These are phyloP conservation scores for Fusarium denticulatum DNA, from an alignment of 2,329 filamentous ascomycete genomes.

Conservation along the genomic window DNA sequence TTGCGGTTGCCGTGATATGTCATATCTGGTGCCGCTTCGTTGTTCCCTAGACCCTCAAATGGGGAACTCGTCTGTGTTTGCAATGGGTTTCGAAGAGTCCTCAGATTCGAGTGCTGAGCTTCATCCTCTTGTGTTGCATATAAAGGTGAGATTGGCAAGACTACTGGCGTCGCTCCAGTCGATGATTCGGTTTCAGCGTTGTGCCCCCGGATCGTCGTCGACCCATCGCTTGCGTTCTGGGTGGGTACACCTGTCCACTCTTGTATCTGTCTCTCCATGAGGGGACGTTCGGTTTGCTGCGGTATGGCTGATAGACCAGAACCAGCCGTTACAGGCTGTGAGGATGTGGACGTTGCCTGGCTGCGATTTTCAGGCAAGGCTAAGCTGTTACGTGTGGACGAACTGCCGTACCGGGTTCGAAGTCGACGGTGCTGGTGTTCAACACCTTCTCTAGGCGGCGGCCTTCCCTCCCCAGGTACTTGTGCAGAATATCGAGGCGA, in stretches of 20 bases:
- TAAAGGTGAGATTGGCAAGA: conserved; percentile 25
- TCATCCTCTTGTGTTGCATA: conserved; percentile 9
- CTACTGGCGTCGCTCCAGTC: conserved; percentile 9
- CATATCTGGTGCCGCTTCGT: conserved; percentile 10
- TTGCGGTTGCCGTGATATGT: conserved; percentile 19
- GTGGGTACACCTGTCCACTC: conserved; percentile 2
- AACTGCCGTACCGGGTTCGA: conserved; percentile 40
- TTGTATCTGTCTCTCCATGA: conserved; percentile 1
- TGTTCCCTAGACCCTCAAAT: conserved; percentile 5
- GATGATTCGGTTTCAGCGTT: neutral
- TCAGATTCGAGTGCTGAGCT: neutral
- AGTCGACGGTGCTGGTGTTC: conserved; percentile 46
- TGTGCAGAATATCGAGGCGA: conserved; percentile 21
- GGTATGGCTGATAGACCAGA: conserved; percentile 9
- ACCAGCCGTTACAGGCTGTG: conserved; percentile 1
- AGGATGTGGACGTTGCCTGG: neutral
- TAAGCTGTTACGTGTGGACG: conserved; percentile 6
- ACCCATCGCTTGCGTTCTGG: neutral
- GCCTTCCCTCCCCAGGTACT: conserved; percentile 37
- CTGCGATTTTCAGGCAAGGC: conserved; percentile 2
- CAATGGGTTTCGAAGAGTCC: conserved; percentile 22
- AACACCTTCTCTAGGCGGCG: conserved; percentile 42
- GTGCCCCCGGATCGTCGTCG: neutral
- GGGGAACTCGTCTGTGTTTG: conserved; percentile 7
- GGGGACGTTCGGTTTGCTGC: conserved; percentile 8